phyloP scores from a whole-genome alignment of 306 rosid species.

The Corylus americana region DNA sequence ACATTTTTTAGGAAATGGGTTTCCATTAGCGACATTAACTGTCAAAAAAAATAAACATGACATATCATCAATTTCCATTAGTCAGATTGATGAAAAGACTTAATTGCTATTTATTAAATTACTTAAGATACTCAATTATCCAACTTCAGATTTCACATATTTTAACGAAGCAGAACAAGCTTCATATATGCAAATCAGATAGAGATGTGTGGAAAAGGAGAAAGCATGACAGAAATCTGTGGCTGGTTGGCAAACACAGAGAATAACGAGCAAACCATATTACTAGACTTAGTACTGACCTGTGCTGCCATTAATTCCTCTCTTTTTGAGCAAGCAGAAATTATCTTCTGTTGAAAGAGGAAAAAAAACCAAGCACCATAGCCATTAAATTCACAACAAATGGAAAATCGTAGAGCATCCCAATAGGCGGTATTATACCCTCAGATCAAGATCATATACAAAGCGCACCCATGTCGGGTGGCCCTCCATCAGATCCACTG shows the following conservation, averaged over 20 bases:
- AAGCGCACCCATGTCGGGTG: slow-evolving; percentile 83
- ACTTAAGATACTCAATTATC: background rate
- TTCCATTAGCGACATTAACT: background rate
- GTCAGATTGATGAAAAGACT: background rate
- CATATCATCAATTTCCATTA: background rate
- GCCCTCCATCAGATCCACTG: slow-evolving; percentile 41
- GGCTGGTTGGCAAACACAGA: background rate
- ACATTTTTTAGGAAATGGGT: background rate
- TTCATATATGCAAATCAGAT: background rate
- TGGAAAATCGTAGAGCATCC: slow-evolving; percentile 1
- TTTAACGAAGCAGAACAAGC: background rate
- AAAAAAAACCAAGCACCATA: slow-evolving; percentile 2
- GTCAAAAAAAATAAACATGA: background rate
- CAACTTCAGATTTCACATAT: background rate
- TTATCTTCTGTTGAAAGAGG: slow-evolving; percentile 19
- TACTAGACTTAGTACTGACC: slow-evolving; percentile 20
- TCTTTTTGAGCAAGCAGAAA: slow-evolving; percentile 21
- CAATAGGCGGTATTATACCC: slow-evolving; percentile 24
- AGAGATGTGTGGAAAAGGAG: background rate
- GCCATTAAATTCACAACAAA: slow-evolving; percentile 20
- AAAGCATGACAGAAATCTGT: background rate
- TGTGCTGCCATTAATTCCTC: slow-evolving; percentile 9
- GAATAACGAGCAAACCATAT: background rate
- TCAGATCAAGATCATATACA: slow-evolving; percentile 55
- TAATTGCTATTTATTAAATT: background rate